phyloP scores from a whole-genome alignment of 352 stramenopile genomes.

The Pythium sp. region DNA sequence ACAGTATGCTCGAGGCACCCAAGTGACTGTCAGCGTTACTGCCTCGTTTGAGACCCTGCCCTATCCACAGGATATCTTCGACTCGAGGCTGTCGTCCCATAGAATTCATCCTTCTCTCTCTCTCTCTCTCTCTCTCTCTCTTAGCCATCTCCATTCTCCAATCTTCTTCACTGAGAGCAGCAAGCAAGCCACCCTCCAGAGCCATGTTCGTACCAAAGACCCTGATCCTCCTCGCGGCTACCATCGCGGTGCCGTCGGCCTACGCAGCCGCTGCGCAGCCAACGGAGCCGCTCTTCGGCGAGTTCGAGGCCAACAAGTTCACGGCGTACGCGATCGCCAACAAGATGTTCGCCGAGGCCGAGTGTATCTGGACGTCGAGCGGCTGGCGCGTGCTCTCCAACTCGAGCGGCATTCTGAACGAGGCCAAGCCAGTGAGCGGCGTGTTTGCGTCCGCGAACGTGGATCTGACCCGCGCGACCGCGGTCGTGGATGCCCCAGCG shows the following conservation, averaged over 20 bases:
- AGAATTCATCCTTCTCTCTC: no score
- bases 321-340: conserved; percentile 23
- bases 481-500: conserved; percentile 22
- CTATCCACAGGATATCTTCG: not conserved
- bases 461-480: conserved; percentile 25
- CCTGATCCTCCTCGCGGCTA: conserved; percentile 13
- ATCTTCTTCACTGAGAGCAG: conserved; percentile 1
- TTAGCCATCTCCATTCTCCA: not conserved
- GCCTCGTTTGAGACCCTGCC: not conserved
- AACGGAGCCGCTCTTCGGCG: conserved; percentile 25
- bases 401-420: conserved; percentile 29
- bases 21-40: not conserved
- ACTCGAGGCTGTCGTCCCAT: no score
- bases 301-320: conserved; percentile 19
- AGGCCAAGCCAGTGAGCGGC: conserved; percentile 29
- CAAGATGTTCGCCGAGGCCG: conserved; percentile 26
- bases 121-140: not conserved
- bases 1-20: not conserved
- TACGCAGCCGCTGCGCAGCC: not conserved
- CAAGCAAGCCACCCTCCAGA: conserved; percentile 4
- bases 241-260: conserved; percentile 1
- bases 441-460: conserved; percentile 24
- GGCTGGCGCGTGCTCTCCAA: conserved; percentile 29
- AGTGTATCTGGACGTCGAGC: conserved; percentile 26
- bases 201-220: conserved; percentile 25